Conservation (phyloP, 495 filamentous ascomycete species). For the Corynascus novoguineensis region DNA sequence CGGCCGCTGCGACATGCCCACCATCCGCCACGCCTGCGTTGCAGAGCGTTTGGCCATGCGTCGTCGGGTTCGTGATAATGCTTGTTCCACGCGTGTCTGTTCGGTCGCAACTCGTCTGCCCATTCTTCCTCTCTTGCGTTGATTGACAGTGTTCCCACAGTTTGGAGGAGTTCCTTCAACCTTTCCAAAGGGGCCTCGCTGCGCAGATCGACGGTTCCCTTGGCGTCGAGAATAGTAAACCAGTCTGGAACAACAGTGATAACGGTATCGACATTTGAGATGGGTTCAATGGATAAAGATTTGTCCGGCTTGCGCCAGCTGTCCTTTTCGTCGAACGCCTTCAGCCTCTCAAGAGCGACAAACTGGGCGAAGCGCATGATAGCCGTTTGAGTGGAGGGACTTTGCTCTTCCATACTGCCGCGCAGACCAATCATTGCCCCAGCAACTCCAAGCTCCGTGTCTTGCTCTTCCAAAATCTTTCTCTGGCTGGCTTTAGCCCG, state of each 20-base stretch:
- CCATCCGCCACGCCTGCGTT: slow-evolving; percentile 30
- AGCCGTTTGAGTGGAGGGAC: neutral
- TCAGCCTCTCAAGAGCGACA: neutral
- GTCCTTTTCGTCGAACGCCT: neutral
- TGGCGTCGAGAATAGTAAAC: slow-evolving; percentile 26
- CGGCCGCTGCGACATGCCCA: slow-evolving; percentile 38
- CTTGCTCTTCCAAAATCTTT: neutral
- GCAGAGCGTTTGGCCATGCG: slow-evolving; percentile 27
- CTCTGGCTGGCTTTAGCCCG: neutral
- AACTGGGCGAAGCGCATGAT: neutral
- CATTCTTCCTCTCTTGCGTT: slow-evolving; percentile 1
- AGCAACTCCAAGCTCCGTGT: neutral
- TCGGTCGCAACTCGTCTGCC: neutral
- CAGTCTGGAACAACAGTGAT: slow-evolving; percentile 26
- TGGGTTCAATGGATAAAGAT: neutral
- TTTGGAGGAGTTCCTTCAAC: slow-evolving; percentile 12
- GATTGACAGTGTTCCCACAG: slow-evolving; percentile 9
- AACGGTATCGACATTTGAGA: neutral
- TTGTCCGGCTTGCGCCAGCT: neutral
- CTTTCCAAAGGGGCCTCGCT: slow-evolving; percentile 3
- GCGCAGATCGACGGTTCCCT: slow-evolving; percentile 12
- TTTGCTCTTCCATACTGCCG: neutral
- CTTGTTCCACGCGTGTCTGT: slow-evolving; percentile 22
- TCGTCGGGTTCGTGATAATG: slow-evolving; percentile 31
- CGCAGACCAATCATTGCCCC: neutral